These are phyloP conservation scores for Xylariales sp. DNA, from an alignment of 2,329 filamentous ascomycete species.

Conservation along the genomic window DNA sequence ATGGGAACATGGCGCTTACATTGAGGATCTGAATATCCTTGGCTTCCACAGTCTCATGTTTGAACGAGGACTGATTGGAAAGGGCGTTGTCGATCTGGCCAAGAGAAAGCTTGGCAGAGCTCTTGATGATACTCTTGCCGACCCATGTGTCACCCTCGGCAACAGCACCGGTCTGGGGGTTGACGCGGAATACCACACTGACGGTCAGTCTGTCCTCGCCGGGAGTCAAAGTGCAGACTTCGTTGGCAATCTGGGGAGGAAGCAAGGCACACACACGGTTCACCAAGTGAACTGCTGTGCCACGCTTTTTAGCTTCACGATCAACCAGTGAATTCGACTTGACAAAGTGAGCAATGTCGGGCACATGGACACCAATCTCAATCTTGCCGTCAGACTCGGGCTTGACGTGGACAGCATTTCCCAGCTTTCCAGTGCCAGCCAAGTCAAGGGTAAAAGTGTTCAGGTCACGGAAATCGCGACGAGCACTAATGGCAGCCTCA, in stretches of 20 bases:
- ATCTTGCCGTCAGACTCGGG: constrained; percentile 76
- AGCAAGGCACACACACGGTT: constrained; percentile 86
- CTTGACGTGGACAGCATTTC: constrained; percentile 92
- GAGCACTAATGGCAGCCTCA: constrained; percentile 65
- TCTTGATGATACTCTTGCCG: constrained; percentile 91
- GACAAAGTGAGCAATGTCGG: constrained; percentile 94
- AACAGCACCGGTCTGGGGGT: constrained; percentile 72
- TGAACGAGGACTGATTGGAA: constrained; percentile 55
- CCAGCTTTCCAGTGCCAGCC: constrained; percentile 80
- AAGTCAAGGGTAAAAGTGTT: constrained; percentile 90
- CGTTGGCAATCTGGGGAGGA: constrained; percentile 76
- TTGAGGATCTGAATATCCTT: constrained; percentile 80
- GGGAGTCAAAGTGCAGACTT: constrained; percentile 82
- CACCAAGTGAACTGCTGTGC: constrained; percentile 91
- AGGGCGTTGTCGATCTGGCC: constrained; percentile 82
- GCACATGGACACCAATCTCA: constrained; percentile 91
- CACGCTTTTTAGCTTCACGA: constrained; percentile 95
- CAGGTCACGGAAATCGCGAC: constrained; percentile 87
- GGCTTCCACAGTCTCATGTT: constrained; percentile 60
- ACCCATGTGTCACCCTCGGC: constrained; percentile 89
- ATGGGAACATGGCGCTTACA: constrained; percentile 36
- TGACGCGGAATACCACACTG: constrained; percentile 89
- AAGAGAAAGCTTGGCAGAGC: constrained; percentile 78
- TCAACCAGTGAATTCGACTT: constrained; percentile 95
- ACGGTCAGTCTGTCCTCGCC: constrained; percentile 88